Conservation (phyloP, 345 rosid species). For the Eucalyptus viminalis region DNA sequence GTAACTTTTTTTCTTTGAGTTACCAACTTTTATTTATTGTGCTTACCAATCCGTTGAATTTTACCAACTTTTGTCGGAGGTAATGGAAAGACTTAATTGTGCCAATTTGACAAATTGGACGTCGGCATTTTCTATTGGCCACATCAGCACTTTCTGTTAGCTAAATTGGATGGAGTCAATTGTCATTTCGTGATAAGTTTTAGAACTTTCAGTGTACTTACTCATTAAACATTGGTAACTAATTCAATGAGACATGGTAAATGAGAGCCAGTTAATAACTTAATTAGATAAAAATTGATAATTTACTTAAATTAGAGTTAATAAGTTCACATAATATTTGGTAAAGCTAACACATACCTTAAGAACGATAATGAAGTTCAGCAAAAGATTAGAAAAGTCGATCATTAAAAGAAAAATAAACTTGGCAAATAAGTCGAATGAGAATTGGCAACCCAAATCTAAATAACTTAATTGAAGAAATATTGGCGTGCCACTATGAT, state of each 20-base stretch:
- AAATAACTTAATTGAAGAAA: neutral
- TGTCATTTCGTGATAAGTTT: too few species aligned
- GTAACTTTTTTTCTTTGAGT: neutral
- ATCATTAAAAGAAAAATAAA: neutral
- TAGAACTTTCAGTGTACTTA: too few species aligned
- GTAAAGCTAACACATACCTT: neutral
- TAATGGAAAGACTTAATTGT: too few species aligned
- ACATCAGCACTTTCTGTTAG: too few species aligned
- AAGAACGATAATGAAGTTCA: neutral
- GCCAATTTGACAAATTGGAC: too few species aligned
- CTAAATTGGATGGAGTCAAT: too few species aligned
- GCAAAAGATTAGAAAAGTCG: neutral
- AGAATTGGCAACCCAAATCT: neutral
- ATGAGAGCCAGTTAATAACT: neutral
- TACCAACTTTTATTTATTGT: neutral
- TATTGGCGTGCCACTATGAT: neutral
- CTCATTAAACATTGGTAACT: neutral
- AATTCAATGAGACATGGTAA: neutral
- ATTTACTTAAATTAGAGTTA: neutral
- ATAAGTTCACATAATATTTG: neutral
- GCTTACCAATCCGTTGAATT: too few species aligned
- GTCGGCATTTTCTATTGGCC: too few species aligned
- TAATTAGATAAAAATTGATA: neutral
- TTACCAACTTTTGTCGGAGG: rapidly evolving
- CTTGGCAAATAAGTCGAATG: neutral